Evolutionary conservation across 2,329 filamentous ascomycete species (phyloP).

Genomic region (Pseudocercospora eumusae): DNA sequence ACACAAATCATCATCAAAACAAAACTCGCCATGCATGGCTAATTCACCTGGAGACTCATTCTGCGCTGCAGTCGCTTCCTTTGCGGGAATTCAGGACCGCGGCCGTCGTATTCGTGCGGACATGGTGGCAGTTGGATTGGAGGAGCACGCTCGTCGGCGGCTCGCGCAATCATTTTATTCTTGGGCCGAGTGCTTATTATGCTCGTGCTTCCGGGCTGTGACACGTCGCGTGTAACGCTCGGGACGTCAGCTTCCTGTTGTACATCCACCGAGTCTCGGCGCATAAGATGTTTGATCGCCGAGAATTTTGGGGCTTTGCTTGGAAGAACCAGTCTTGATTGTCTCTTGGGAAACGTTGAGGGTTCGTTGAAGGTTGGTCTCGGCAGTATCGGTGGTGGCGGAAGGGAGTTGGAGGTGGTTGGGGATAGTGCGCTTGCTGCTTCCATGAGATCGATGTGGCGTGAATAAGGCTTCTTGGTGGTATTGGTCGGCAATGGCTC

Average conservation of each 20-base stretch:
- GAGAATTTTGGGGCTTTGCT: background rate
- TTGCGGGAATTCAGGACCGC: background rate
- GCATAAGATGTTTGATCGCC: conserved; percentile 15
- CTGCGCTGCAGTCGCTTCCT: background rate
- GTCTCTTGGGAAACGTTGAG: background rate
- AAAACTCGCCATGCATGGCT: background rate
- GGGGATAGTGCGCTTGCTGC: conserved; percentile 19
- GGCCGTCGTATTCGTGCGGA: conserved; percentile 27
- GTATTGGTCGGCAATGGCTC: conserved; percentile 9
- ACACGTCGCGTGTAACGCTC: conserved; percentile 13
- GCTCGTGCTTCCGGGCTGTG: conserved; percentile 22
- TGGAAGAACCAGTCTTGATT: background rate
- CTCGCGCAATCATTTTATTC: conserved; percentile 39
- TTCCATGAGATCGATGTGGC: conserved; percentile 27
- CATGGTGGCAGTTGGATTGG: conserved; percentile 37
- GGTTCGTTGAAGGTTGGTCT: conserved; percentile 1
- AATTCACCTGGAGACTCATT: background rate
- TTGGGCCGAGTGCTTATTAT: conserved; percentile 29
- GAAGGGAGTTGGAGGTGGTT: conserved; percentile 4
- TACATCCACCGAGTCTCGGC: conserved; percentile 8
- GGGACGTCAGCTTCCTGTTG: conserved; percentile 15
- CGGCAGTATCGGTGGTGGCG: background rate
- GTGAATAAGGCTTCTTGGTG: conserved; percentile 14
- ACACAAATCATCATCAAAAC: background rate
- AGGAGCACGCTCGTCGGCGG: conserved; percentile 39